A percentile compares a stretch with the other conserved stretches of the same genome.
Evolutionary conservation across 805 yeast genomes (phyloP).

Genomic region (Spathaspora arborariae): DNA sequence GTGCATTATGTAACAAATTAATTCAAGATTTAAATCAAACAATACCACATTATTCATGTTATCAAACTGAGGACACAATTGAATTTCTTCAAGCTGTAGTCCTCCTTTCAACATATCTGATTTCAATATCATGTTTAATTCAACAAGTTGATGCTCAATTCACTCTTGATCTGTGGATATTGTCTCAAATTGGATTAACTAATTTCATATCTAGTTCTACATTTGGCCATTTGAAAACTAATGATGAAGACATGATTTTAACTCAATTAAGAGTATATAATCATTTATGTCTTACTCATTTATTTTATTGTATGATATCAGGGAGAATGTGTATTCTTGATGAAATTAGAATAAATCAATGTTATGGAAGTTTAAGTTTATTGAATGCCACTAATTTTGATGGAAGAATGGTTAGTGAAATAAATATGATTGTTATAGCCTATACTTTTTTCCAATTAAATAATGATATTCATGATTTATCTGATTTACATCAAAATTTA

Average conservation of each 20-base stretch:
- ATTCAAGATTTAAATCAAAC: slow-evolving; percentile 46
- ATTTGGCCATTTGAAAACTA: slow-evolving; percentile 32
- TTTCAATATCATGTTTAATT: slow-evolving; percentile 49
- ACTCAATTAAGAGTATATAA: slow-evolving; percentile 67
- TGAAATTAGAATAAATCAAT: slow-evolving; percentile 53
- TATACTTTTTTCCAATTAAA: slow-evolving; percentile 51
- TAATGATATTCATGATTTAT: slow-evolving; percentile 1
- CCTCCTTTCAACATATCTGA: slow-evolving; percentile 60
- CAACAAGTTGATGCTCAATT: slow-evolving; percentile 21
- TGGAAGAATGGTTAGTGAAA: slow-evolving; percentile 78
- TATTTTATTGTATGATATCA: slow-evolving; percentile 60
- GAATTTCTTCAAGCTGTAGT: slow-evolving; percentile 70
- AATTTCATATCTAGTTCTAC: slow-evolving; percentile 54
- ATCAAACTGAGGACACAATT: slow-evolving; percentile 27
- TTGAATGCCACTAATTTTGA: slow-evolving; percentile 71
- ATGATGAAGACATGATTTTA: slow-evolving; percentile 45
- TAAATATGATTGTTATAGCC: slow-evolving; percentile 53
- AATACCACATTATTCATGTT: slow-evolving; percentile 29
- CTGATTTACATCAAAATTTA: slow-evolving; percentile 23
- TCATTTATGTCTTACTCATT: slow-evolving; percentile 63
- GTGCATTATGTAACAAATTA: slow-evolving; percentile 29
- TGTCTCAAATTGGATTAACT: slow-evolving; percentile 63
- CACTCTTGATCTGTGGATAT: slow-evolving; percentile 65
- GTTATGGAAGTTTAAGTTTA: slow-evolving; percentile 53
- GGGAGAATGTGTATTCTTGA: slow-evolving; percentile 66